Base-by-base conservation (phyloP, 345 rosid species). In the Theobroma cacao region DNA sequence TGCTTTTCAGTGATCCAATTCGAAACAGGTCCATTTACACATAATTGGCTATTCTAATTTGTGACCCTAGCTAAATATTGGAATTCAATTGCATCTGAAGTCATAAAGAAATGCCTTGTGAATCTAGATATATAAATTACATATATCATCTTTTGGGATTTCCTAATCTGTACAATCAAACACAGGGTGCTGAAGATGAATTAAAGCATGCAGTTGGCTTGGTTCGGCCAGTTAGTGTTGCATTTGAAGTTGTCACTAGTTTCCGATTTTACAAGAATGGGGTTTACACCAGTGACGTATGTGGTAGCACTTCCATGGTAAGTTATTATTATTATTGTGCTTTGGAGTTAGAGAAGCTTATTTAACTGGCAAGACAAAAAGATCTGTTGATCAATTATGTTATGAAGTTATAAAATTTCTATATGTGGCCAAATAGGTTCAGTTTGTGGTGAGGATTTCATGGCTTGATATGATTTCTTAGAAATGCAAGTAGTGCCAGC, bases 161-260 rank as follows among this genome's bases (percentile, higher is more conserved):
- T 75, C 18, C 55, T 76, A 53, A 56, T 9, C 71, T 64, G 20
- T 24, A 17, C 65, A 6, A 75, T 58, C 24, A 62, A 61, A 72
- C 64, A 75, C 89, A 95, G 99, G 99, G 97, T 55, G 95, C 93
- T 61, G 98, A 96, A 88, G 91, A 90, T 80, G 98, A 96, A 78
- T 71, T 96, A 77, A 88, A 91, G 90, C 91, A 94, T 71, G 99
- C 99, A n/a, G 99, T 96, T 74, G 99, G 87, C 33, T 0, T 84
- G 15, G 89, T 94, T 72, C 88, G 98, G 33, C 99, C 99, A 2
- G 99, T 92, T 71, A 96, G 99, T 71, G 89, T 94, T 67, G 99
- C 98, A 56, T 96, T 96, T 69, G 75, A 96, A 84, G 99, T 92
- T 34, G 87, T 96, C 67, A 24, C 50, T 11, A 82, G 81, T 11